Base-by-base conservation (phyloP, 192 early-diverging fungal genomes). In the Coemansia sp. region DNA sequence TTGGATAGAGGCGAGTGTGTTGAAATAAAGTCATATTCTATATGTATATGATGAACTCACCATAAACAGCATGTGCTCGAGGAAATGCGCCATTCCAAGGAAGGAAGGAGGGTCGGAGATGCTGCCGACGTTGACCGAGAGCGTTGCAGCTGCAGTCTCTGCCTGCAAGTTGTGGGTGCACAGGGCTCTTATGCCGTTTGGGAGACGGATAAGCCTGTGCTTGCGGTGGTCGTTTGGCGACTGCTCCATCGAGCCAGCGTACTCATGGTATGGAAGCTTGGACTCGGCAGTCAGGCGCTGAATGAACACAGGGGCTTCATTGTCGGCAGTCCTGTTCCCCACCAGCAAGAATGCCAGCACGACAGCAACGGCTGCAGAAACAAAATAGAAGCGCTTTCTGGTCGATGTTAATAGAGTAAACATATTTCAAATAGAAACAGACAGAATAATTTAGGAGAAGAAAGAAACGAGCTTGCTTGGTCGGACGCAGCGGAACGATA, bases 41-140 rank as follows among this genome's bases (percentile, higher is more conserved):
- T 41, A 11, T 36, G 34, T 13, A 13, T 41, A 5, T 13, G 38
- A 17, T 13, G 38, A 17, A 2, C 38, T 62, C 57, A 72, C 71
- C 78, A 86, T 77, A 59, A 86, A 88, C 15, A 89, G 62, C 47
- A 89, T 56, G 61, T 91, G 89, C 64, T 89, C 87, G 58, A 84
- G 80, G 47, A 87, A 89, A 52, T 91, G 88, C 0, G 88, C 88
- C 15, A 91, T 72, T 0, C 88, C 88, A 47, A 68, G 81, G 17
- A 89, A 55, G 37, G 84, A 64, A 63, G 78, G 78, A 3, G 84
- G 84, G 64, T 87, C 84, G 28, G 65, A 72, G 38, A 84, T 60
- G 44, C 82, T 72, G 22, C 89, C 89, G 37, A 91, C 82, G 55
- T 84, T 76, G 14, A 89, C 85, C 47, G 81, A 76, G 3, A 88